These are phyloP conservation scores for Actinidia arguta DNA, from an alignment of 179 eudicot genomes.

Conservation along the genomic window DNA sequence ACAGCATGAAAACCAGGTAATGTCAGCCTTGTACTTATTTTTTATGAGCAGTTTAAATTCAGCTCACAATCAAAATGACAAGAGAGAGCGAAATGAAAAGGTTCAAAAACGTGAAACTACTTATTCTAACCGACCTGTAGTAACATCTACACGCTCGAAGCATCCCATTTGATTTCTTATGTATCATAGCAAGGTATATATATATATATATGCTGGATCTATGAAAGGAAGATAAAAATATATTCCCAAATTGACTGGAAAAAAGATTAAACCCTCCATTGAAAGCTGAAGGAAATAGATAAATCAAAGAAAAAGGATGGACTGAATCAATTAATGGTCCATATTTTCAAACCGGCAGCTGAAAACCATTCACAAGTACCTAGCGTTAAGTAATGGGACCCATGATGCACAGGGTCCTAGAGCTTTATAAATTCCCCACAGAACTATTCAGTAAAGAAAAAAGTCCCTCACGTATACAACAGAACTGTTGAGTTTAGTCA, in stretches of 20 bases:
- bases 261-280: neutral
- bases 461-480: too few relatives aligned
- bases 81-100: neutral
- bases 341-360: too few relatives aligned
- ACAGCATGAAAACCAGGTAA: conserved; percentile 19
- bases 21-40: neutral
- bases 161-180: neutral
- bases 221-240: neutral
- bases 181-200: neutral
- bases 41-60: neutral
- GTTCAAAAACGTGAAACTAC: neutral
- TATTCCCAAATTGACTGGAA: neutral
- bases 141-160: neutral
- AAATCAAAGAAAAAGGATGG: neutral
- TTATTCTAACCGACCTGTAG: neutral
- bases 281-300: neutral
- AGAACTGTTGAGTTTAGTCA: too few relatives aligned
- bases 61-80: neutral
- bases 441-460: too few relatives aligned
- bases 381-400: too few relatives aligned
- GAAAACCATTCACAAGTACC: too few relatives aligned
- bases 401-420: too few relatives aligned
- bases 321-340: neutral
- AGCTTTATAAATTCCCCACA: too few relatives aligned
- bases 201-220: too few relatives aligned